A percentile compares a stretch with the other conserved stretches of the same genome.
Evolutionary conservation across 202 grass and related monocot genomes (phyloP).

Genomic region (Panicum virgatum): DNA sequence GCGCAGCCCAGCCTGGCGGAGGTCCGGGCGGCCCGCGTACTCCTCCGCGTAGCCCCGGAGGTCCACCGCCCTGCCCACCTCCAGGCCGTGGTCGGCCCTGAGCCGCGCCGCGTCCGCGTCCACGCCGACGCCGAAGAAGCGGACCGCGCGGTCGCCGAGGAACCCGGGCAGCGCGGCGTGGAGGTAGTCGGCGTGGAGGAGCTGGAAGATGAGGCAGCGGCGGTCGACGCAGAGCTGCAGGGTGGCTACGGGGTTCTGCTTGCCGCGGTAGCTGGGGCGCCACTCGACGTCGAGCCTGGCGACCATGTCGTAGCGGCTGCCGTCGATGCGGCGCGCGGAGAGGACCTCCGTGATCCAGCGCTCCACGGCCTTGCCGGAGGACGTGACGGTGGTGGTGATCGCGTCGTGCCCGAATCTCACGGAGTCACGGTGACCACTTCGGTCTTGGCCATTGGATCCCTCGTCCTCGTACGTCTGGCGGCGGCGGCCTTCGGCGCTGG

Average conservation of each 20-base stretch:
- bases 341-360: constrained; percentile 48
- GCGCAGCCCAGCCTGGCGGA: too few species aligned
- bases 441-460: constrained; percentile 39
- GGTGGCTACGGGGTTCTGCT: constrained; percentile 40
- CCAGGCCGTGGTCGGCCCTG: not conserved
- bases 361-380: constrained; percentile 48
- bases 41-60: too few species aligned
- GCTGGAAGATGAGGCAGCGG: constrained; percentile 68
- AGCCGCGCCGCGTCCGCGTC: constrained; percentile 35
- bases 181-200: constrained; percentile 48
- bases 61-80: too few species aligned
- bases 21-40: too few species aligned
- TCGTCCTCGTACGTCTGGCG: too few species aligned
- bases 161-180: constrained; percentile 31
- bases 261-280: constrained; percentile 46
- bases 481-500: too few species aligned
- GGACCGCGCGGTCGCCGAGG: constrained; percentile 31
- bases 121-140: constrained; percentile 63
- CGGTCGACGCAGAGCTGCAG: constrained; percentile 70
- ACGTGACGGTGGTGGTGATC: constrained; percentile 65
- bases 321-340: constrained; percentile 8
- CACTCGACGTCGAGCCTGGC: constrained; percentile 79
- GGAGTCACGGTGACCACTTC: constrained; percentile 44
- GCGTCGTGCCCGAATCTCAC: constrained; percentile 23
- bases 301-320: constrained; percentile 40